Conservation (phyloP, 768 basidiomycete species). For the Hygrophorus pudorinus region DNA sequence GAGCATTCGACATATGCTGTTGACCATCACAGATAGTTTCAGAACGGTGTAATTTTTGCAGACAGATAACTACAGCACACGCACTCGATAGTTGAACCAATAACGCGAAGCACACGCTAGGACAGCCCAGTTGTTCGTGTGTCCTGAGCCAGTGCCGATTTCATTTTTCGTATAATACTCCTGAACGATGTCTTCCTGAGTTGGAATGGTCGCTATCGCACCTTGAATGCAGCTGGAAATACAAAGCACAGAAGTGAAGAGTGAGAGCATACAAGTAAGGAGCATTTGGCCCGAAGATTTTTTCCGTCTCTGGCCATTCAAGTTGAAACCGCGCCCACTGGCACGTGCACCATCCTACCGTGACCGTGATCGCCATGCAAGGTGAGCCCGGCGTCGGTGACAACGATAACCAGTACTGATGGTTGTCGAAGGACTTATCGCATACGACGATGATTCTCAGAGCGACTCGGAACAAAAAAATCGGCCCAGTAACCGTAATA, state of each 20-base stretch:
- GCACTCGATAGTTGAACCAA: conserved; percentile 97
- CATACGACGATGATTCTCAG: conserved; percentile 55
- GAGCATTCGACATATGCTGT: conserved; percentile 98
- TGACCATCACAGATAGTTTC: conserved; percentile 2
- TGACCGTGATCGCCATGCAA: conserved; percentile 3
- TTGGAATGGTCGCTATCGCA: conserved; percentile 15
- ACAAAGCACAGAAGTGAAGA: conserved; percentile 22
- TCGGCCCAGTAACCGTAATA: conserved; percentile 21
- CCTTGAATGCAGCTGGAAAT: conserved; percentile 26
- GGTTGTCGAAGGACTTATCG: conserved; percentile 40
- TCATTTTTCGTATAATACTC: conserved; percentile 38
- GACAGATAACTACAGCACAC: conserved; percentile 17
- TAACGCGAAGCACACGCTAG: conserved; percentile 89
- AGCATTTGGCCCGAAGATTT: background rate
- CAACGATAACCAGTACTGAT: background rate
- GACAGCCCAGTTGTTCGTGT: conserved; percentile 99
- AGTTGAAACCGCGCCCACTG: no score
- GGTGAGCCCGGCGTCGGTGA: conserved; percentile 7
- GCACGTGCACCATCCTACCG: no score
- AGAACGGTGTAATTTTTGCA: no score
- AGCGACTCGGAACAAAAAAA: conserved; percentile 42
- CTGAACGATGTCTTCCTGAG: conserved; percentile 28
- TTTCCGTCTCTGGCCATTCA: background rate
- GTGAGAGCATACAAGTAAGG: conserved; percentile 19
- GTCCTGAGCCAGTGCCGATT: conserved; percentile 27